These are phyloP conservation scores for Russula griseocarnosa DNA, from an alignment of 768 basidiomycete genomes.

Conservation along the genomic window DNA sequence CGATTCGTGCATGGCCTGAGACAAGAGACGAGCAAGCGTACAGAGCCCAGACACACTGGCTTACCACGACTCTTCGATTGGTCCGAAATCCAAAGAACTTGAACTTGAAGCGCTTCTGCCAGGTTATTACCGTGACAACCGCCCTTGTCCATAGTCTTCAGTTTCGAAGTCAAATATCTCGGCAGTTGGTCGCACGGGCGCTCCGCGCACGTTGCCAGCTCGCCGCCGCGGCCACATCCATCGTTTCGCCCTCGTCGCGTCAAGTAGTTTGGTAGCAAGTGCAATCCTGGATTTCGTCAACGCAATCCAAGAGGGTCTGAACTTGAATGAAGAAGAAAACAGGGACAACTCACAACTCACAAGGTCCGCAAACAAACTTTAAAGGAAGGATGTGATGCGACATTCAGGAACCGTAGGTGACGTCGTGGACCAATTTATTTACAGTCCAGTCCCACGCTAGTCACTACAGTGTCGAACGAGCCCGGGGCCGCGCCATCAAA, in stretches of 20 bases:
- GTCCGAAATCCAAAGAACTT: background rate
- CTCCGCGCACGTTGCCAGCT: background rate
- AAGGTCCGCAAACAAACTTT: background rate
- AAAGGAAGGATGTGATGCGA: too few species aligned
- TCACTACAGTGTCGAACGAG: too few species aligned
- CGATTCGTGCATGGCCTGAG: too few species aligned
- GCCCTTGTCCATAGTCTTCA: slow-evolving; percentile 1
- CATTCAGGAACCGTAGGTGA: background rate
- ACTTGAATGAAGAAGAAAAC: background rate
- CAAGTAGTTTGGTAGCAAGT: background rate
- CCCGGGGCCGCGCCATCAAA: too few species aligned
- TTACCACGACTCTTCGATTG: background rate
- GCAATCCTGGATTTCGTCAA: background rate
- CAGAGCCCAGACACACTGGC: background rate
- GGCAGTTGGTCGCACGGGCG: background rate
- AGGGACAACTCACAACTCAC: too few species aligned
- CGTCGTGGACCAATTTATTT: too few species aligned
- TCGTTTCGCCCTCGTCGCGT: background rate
- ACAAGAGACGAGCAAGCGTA: background rate
- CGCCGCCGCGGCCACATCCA: background rate
- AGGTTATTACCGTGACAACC: background rate
- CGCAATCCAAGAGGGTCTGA: background rate
- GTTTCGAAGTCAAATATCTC: slow-evolving; percentile 4
- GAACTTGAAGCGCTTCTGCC: background rate
- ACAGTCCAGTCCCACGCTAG: too few species aligned